These are phyloP conservation scores for Phytophthora multivora DNA, from an alignment of 352 stramenopile genomes.

Conservation along the genomic window DNA sequence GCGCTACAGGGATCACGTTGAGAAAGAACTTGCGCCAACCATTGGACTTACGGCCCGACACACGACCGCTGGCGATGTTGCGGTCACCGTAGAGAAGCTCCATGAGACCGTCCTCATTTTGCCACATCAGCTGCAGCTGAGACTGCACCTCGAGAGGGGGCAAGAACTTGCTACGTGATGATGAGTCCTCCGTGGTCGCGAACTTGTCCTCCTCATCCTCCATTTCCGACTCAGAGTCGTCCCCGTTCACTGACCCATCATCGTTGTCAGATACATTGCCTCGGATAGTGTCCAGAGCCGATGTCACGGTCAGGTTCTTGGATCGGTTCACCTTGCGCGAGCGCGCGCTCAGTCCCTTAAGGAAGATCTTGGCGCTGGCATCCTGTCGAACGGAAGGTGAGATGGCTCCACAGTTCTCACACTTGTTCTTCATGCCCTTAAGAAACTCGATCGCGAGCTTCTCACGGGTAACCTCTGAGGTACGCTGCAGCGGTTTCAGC, in stretches of 20 bases:
- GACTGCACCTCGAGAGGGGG: conserved; percentile 95
- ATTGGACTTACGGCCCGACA: conserved; percentile 52
- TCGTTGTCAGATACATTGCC: conserved; percentile 68
- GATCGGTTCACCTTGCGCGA: conserved; percentile 83
- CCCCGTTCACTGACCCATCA: conserved; percentile 37
- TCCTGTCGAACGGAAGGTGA: conserved; percentile 97
- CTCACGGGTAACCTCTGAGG: conserved; percentile 76
- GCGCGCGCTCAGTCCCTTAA: conserved; percentile 84
- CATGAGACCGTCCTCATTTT: conserved; percentile 92
- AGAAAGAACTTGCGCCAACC: conserved; percentile 97
- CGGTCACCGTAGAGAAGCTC: conserved; percentile 93
- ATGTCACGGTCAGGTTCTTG: conserved; percentile 84
- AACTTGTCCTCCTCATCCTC: conserved; percentile 75
- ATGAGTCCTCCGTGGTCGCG: conserved; percentile 62
- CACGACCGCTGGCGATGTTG: conserved; percentile 66
- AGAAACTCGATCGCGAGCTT: conserved; percentile 92
- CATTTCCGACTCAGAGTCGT: conserved; percentile 81
- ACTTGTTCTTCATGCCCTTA: conserved; percentile 92
- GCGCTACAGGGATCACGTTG: conserved; percentile 96
- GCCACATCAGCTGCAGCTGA: conserved; percentile 95
- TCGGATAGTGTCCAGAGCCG: conserved; percentile 81
- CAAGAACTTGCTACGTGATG: conserved; percentile 92
- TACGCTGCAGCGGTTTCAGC: conserved; percentile 52
- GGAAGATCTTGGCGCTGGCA: conserved; percentile 98
- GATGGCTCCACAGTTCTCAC: conserved; percentile 97